Evolutionary conservation across 2,329 filamentous ascomycete genomes (phyloP), one percentile per base, ranked within the genome.

Genomic region (Stylonectria norvegica): DNA sequence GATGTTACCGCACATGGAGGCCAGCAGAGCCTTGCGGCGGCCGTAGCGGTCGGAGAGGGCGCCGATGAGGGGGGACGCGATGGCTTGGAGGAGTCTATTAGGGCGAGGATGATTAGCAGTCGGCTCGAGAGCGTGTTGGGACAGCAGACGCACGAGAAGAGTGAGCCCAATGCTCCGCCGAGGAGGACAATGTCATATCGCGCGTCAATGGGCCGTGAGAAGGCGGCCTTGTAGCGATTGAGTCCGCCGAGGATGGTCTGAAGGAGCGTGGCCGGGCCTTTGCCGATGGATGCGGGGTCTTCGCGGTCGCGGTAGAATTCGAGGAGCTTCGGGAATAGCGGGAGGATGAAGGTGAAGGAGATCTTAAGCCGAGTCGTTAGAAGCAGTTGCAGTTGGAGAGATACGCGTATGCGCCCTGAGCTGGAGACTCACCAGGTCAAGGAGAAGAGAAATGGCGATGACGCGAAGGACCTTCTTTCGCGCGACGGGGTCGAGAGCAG

Each of bases 331-430:
- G 90, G 93, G 63, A 97, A 98, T 23, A 98, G 80, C 0, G 93
- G 93, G 7, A 98, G 83, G 61, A 97, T 97, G 63, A 98, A 96
- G 20, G 93, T 98, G 65, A 98, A 98, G 40, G 91, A 96, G 58
- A 97, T 88, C 91, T 96, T n/a, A n/a, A n/a, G n/a, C n/a, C n/a
- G n/a, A 34, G 15, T 18, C 17, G 16, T 18, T 19, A 5, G n/a
- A n/a, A n/a, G n/a, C n/a, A n/a, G n/a, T n/a, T n/a, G n/a, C n/a
- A n/a, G n/a, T n/a, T n/a, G n/a, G n/a, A n/a, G n/a, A n/a, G n/a
- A n/a, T n/a, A n/a, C n/a, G n/a, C n/a, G n/a, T n/a, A n/a, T n/a
- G n/a, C n/a, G n/a, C n/a, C n/a, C n/a, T n/a, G n/a, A n/a, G 16
- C 14, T 5, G 8, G 36, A 16, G 40, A 29, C 42, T 14, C 77